These are phyloP conservation scores for Podospora anserina DNA, from an alignment of 495 filamentous ascomycete species.

Conservation along the genomic window DNA sequence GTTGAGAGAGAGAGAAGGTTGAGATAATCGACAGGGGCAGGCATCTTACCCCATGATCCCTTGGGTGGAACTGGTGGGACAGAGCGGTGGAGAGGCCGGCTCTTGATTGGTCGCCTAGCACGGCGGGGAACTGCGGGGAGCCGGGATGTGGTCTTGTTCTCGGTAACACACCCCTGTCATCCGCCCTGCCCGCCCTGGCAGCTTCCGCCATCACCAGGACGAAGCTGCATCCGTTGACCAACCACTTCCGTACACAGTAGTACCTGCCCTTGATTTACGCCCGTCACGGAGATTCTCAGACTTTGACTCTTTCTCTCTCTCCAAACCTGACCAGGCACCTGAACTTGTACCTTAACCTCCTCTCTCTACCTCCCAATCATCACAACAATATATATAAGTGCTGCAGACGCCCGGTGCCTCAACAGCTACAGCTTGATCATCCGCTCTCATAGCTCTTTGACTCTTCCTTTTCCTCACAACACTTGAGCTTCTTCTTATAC, in stretches of 20 bases:
- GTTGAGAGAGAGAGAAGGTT: neutral
- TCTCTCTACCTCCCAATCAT: neutral
- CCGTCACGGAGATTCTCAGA: constrained; percentile 10
- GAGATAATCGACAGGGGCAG: neutral
- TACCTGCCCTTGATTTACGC: constrained; percentile 6
- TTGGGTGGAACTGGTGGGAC: neutral
- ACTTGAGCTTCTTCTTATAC: constrained; percentile 3
- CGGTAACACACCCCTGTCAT: constrained; percentile 12
- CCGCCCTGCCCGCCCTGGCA: constrained; percentile 11
- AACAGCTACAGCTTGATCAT: neutral
- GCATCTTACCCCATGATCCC: neutral
- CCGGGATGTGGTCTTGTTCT: constrained; percentile 1
- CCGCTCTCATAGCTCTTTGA: neutral
- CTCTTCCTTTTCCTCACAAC: neutral
- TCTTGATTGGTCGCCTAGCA: constrained; percentile 2
- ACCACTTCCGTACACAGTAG: constrained; percentile 9
- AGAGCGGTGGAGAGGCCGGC: neutral
- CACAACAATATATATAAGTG: neutral
- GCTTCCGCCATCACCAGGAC: constrained; percentile 9
- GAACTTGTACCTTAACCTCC: neutral
- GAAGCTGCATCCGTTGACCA: constrained; percentile 18
- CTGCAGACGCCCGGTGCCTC: neutral
- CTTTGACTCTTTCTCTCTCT: neutral
- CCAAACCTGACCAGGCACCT: neutral
- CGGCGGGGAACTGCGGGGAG: constrained; percentile 14